These are phyloP conservation scores for Coprinopsis sp. DNA, from an alignment of 768 basidiomycete genomes.

Conservation along the genomic window DNA sequence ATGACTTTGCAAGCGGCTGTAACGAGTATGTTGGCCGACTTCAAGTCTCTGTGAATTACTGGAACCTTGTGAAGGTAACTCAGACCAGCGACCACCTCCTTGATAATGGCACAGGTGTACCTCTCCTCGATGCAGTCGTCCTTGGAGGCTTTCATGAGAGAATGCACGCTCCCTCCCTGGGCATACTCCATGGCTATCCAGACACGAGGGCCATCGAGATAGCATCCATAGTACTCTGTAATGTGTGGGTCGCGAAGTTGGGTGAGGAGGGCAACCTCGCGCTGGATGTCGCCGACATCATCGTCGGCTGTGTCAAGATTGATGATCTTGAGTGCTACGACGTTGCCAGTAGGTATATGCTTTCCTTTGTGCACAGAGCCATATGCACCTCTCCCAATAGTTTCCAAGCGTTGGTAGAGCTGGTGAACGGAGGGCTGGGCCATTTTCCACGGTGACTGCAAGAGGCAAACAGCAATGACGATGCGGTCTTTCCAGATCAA, in stretches of 20 bases:
- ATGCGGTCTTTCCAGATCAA: no score
- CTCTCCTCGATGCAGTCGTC: slow-evolving; percentile 81
- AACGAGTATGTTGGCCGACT: slow-evolving; percentile 94
- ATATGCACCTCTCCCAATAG: slow-evolving; percentile 94
- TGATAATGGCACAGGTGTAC: slow-evolving; percentile 80
- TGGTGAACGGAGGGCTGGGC: slow-evolving; percentile 66
- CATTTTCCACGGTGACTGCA: no score
- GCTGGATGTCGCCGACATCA: slow-evolving; percentile 94
- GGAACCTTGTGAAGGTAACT: slow-evolving; percentile 89
- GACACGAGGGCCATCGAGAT: slow-evolving; percentile 89
- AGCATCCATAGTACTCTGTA: slow-evolving; percentile 95
- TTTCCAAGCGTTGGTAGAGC: slow-evolving; percentile 81
- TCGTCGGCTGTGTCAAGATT: slow-evolving; percentile 96
- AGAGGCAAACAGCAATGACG: background rate
- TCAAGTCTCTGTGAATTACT: slow-evolving; percentile 97
- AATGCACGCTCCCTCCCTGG: slow-evolving; percentile 89
- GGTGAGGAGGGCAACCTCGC: slow-evolving; percentile 87
- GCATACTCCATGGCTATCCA: slow-evolving; percentile 99
- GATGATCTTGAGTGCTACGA: slow-evolving; percentile 98
- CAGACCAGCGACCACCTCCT: slow-evolving; percentile 85
- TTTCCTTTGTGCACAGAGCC: slow-evolving; percentile 92
- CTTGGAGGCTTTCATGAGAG: slow-evolving; percentile 84
- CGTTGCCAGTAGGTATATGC: slow-evolving; percentile 77
- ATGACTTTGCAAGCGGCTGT: slow-evolving; percentile 86
- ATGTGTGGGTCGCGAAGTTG: slow-evolving; percentile 89